Base-by-base conservation (phyloP, 208 protist genomes). In the Leishmania amazonensis region DNA sequence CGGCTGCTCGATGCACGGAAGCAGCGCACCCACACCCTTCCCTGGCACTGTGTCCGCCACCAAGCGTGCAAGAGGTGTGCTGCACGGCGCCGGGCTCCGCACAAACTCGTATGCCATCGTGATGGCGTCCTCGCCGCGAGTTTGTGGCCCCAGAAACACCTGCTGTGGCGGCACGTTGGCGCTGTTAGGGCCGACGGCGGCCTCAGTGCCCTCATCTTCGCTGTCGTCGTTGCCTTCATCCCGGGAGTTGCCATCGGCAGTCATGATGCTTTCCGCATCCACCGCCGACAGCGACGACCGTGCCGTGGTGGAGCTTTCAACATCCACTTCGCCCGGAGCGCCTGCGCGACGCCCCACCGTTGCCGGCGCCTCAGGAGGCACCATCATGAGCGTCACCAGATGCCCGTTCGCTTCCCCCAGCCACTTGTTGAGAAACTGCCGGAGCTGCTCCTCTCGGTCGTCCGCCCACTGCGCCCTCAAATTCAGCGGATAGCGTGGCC, bases 1-100 rank as follows among this genome's bases (percentile, higher is more conserved):
- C 70, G 81, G 81, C 51, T 85, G 81, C 70, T 78, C 77, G 13
- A 85, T 75, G 72, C 77, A 85, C 31, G 81, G 81, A 57, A 81
- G 77, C 57, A 85, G 68, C 62, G 81, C 64, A 21, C 57, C 38
- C 53, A 51, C 51, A 7, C 31, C 35, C 76, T 67, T 81, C 31
- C 64, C 81, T 2, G 81, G 76, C 1, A 85, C 67, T 0, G 77
- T 81, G 42, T 81, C 77, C 38, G 79, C 49, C 5, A 81, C 73
- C 31, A 81, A 57, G 35, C 77, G 49, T 21, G 81, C 65, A 31
- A 85, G 77, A 49, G 40, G 53, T 19, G 53, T 77, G 45, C 58
- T 58, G 53, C 71, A 53, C n/a, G 81, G 81, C 17, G 70, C 58
- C 2, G 31, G 58, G 40, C 77, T 85, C 3, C 13, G 15, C 54